phyloP scores from a whole-genome alignment of 1,139 yeast genomes.

The Magnusiomyces suaveolens region DNA sequence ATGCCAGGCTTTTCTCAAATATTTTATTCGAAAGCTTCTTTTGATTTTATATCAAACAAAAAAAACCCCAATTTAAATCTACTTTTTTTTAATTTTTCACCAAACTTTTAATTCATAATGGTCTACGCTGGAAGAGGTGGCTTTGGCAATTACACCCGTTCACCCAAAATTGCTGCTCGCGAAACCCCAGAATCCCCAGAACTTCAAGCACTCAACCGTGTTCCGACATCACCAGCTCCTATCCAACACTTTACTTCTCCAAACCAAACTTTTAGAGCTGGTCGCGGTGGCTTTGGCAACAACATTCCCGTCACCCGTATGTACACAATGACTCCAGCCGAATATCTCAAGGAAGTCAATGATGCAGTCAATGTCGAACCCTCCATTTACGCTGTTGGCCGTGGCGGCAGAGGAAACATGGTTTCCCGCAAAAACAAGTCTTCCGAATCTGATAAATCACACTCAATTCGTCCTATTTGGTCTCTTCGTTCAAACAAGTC shows the following conservation, averaged over 20 bases:
- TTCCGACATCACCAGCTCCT: slow-evolving; percentile 30
- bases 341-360: slow-evolving; percentile 30
- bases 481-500: slow-evolving; percentile 6
- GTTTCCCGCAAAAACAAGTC: slow-evolving; percentile 13
- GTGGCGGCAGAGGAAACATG: slow-evolving; percentile 34
- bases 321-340: slow-evolving; percentile 28
- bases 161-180: slow-evolving; percentile 13
- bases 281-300: slow-evolving; percentile 36
- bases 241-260: slow-evolving; percentile 32
- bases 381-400: slow-evolving; percentile 30
- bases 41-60: too few relatives aligned
- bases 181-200: slow-evolving; percentile 13
- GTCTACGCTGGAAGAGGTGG: slow-evolving; percentile 31
- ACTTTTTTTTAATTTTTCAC: background rate
- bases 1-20: too few relatives aligned
- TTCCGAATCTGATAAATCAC: background rate
- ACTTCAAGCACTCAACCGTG: slow-evolving; percentile 11
- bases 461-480: slow-evolving; percentile 6
- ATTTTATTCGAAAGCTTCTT: too few relatives aligned
- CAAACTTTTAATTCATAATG: slow-evolving; percentile 17
- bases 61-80: too few relatives aligned
- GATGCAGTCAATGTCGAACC: slow-evolving; percentile 28
- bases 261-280: slow-evolving; percentile 29
- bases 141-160: slow-evolving; percentile 25
- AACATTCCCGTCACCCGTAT: slow-evolving; percentile 27